Conservation (phyloP, 495 filamentous ascomycete species). For the Cercophora newfieldiana region DNA sequence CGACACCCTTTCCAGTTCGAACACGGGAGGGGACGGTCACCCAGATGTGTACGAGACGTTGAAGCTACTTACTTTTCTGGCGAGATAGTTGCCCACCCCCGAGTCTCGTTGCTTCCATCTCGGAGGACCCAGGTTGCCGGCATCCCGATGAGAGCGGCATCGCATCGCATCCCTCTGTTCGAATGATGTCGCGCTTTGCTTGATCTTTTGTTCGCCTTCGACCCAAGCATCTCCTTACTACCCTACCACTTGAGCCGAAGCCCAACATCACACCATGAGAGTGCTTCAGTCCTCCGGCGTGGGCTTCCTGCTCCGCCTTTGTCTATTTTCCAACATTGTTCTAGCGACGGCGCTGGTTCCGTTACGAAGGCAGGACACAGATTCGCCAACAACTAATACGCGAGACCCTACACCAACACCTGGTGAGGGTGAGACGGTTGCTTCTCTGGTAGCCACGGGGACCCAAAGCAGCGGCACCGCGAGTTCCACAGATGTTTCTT, state of each 20-base stretch:
- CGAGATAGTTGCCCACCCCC: slow-evolving; percentile 1
- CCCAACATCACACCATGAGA: neutral
- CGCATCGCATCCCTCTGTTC: neutral
- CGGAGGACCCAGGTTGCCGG: neutral
- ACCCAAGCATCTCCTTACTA: neutral
- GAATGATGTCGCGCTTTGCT: neutral
- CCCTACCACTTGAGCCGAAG: too few species aligned
- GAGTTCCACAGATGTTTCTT: neutral
- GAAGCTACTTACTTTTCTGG: slow-evolving; percentile 1
- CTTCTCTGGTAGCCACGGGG: neutral
- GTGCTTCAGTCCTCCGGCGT: neutral
- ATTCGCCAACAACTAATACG: neutral
- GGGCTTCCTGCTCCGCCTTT: neutral
- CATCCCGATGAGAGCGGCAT: neutral
- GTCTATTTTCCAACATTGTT: neutral
- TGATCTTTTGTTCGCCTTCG: neutral
- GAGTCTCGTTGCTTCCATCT: neutral
- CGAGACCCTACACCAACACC: neutral
- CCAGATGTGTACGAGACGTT: neutral
- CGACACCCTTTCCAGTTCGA: neutral
- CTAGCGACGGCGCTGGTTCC: neutral
- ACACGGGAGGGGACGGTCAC: neutral
- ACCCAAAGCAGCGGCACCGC: neutral
- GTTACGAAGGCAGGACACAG: neutral
- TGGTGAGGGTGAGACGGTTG: neutral